A percentile compares a stretch with the other conserved stretches of the same genome.
These are phyloP conservation scores for Eimeria necatrix DNA, from an alignment of 169 alveolate genomes.

Conservation along the genomic window DNA sequence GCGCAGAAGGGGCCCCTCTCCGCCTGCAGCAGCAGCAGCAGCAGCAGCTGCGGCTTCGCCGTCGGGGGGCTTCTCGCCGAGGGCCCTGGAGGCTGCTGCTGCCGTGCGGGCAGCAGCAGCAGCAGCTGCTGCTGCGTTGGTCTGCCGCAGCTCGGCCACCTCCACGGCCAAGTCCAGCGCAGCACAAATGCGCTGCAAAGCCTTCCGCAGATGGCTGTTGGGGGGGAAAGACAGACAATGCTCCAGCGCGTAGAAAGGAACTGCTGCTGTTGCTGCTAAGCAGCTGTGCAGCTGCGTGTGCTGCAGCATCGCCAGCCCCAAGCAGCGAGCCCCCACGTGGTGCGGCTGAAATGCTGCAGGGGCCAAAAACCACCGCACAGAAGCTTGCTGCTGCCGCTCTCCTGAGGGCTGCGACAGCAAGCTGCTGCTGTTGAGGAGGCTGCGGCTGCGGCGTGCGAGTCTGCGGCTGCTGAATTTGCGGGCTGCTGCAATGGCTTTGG, in stretches of 20 bases:
- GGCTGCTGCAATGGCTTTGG: conserved; percentile 72
- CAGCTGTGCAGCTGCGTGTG: conserved; percentile 38
- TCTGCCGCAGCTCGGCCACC: conserved; percentile 67
- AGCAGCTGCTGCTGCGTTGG: conserved; percentile 74
- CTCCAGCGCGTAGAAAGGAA: conserved; percentile 71
- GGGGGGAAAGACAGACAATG: conserved; percentile 37
- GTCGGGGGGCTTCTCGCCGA: conserved; percentile 52
- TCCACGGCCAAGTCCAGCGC: conserved; percentile 68
- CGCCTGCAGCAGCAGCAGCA: conserved; percentile 78
- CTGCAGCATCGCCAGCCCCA: conserved; percentile 75
- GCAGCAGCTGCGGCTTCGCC: conserved; percentile 68
- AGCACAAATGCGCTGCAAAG: conserved; percentile 33
- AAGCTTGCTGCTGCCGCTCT: conserved; percentile 12
- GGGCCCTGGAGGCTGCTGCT: conserved; percentile 59
- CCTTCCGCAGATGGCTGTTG: conserved; percentile 3
- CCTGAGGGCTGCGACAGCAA: neutral
- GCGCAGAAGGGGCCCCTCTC: conserved; percentile 69
- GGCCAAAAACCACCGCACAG: conserved; percentile 53
- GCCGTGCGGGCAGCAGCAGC: conserved; percentile 79
- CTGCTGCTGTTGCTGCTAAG: conserved; percentile 76
- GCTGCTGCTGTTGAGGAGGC: conserved; percentile 40
- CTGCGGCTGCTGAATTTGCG: conserved; percentile 31
- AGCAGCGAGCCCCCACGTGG: conserved; percentile 64
- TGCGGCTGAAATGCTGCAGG: conserved; percentile 67
- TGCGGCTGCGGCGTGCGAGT: conserved; percentile 12